Evolutionary conservation across 108 stramenopile genomes (phyloP).

Genomic region (Cyclotella cryptica): DNA sequence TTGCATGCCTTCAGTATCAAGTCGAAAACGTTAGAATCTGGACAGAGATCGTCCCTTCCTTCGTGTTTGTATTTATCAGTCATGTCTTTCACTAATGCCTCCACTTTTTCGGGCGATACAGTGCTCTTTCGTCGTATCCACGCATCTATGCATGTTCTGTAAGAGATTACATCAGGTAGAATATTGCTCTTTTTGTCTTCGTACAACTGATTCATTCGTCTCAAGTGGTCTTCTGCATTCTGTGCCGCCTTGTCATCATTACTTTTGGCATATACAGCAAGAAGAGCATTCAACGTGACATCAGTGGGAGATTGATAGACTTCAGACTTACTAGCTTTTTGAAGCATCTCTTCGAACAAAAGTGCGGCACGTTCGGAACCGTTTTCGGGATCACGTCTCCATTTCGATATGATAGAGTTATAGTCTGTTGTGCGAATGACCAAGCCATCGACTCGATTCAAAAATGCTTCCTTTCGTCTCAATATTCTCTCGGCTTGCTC

Average conservation of each 20-base stretch:
- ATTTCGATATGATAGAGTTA: conserved; percentile 39
- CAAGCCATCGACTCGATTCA: conserved; percentile 21
- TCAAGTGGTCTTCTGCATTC: conserved; percentile 30
- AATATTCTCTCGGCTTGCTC: conserved; percentile 39
- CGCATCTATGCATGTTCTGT: conserved; percentile 45
- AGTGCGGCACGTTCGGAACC: conserved; percentile 38
- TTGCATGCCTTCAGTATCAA: conserved; percentile 52
- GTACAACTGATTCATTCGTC: conserved; percentile 25
- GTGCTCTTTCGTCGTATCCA: conserved; percentile 39
- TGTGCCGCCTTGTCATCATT: conserved; percentile 25
- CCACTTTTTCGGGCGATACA: conserved; percentile 30
- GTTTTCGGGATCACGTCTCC: conserved; percentile 34
- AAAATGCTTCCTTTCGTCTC: conserved; percentile 40
- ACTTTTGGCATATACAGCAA: conserved; percentile 49
- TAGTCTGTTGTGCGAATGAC: conserved; percentile 26
- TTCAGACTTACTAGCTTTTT: conserved; percentile 11
- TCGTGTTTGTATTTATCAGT: conserved; percentile 25
- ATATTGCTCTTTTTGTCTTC: conserved; percentile 27
- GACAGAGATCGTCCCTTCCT: conserved; percentile 36
- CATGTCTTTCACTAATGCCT: conserved; percentile 44
- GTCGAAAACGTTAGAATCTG: conserved; percentile 42
- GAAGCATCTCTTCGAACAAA: conserved; percentile 40
- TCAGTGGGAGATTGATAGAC: conserved; percentile 22
- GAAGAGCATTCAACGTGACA: conserved; percentile 37
- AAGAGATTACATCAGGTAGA: conserved; percentile 44